A percentile compares a stretch with the other conserved stretches of the same genome.
These are phyloP conservation scores for Moniliophthora roreri DNA, from an alignment of 1,284 basidiomycete species.

Conservation along the genomic window DNA sequence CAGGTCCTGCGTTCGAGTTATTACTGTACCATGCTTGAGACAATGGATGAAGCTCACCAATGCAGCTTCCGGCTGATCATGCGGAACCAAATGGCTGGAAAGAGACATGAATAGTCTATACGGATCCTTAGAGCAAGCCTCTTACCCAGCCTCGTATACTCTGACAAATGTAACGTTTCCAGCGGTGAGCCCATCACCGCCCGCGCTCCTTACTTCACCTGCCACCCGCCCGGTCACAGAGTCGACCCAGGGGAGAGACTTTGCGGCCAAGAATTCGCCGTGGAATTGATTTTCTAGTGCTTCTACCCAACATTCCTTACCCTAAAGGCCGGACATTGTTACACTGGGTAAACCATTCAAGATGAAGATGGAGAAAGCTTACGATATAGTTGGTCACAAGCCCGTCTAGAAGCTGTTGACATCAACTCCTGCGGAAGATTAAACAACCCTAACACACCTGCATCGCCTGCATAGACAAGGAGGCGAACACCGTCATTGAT, in stretches of 20 bases:
- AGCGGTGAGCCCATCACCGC: slow-evolving; percentile 55
- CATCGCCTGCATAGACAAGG: slow-evolving; percentile 82
- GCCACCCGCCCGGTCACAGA: slow-evolving; percentile 43
- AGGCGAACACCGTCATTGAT: slow-evolving; percentile 76
- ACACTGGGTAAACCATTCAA: slow-evolving; percentile 16
- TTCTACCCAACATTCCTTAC: slow-evolving; percentile 73
- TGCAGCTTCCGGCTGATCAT: slow-evolving; percentile 80
- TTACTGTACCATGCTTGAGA: background rate
- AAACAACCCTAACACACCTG: slow-evolving; percentile 46
- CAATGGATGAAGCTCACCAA: slow-evolving; percentile 46
- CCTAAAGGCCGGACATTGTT: slow-evolving; percentile 35
- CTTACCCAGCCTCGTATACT: slow-evolving; percentile 73
- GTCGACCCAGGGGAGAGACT: slow-evolving; percentile 56
- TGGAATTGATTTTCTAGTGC: slow-evolving; percentile 61
- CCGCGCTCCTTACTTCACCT: slow-evolving; percentile 64
- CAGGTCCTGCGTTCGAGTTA: slow-evolving; percentile 26
- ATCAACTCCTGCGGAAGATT: background rate
- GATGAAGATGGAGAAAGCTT: slow-evolving; percentile 27
- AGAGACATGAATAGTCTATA: slow-evolving; percentile 16
- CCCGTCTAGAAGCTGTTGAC: slow-evolving; percentile 52
- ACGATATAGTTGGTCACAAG: slow-evolving; percentile 82
- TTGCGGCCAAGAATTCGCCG: slow-evolving; percentile 56
- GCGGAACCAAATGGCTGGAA: slow-evolving; percentile 79
- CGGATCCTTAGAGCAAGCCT: background rate
- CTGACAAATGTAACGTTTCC: slow-evolving; percentile 79